phyloP scores from a whole-genome alignment of 1,139 yeast genomes.

The Maudiozyma humilis region DNA sequence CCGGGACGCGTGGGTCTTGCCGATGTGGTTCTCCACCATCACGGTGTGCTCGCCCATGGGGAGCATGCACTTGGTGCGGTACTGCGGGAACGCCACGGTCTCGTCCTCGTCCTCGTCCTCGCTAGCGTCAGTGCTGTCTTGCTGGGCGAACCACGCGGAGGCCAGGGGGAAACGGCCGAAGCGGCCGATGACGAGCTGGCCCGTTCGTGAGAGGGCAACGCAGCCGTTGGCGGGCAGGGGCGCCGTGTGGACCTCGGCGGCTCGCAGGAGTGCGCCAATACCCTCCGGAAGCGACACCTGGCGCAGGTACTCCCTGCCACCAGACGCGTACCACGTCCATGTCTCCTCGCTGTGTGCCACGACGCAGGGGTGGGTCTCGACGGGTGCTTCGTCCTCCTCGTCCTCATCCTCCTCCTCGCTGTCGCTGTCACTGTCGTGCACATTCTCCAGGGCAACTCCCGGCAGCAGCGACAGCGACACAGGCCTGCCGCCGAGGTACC shows the following conservation, averaged over 20 bases:
- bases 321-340: slow-evolving; percentile 26
- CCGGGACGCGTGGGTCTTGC: slow-evolving; percentile 5
- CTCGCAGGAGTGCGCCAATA: slow-evolving; percentile 9
- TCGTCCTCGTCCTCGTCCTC: slow-evolving; percentile 13
- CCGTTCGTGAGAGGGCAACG: slow-evolving; percentile 23
- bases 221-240: slow-evolving; percentile 23
- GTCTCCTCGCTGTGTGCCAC: slow-evolving; percentile 20
- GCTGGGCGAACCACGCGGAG: slow-evolving; percentile 21
- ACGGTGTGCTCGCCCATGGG: slow-evolving; percentile 5
- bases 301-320: slow-evolving; percentile 16
- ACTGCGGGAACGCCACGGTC: slow-evolving; percentile 11
- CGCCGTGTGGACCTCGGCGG: slow-evolving; percentile 19
- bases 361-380: slow-evolving; percentile 11
- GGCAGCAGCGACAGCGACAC: too few species aligned
- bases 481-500: slow-evolving; percentile 63
- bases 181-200: slow-evolving; percentile 26
- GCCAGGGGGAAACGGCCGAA: slow-evolving; percentile 16
- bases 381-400: slow-evolving; percentile 6
- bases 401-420: slow-evolving; percentile 9
- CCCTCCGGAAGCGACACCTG: slow-evolving; percentile 16
- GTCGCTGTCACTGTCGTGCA: slow-evolving; percentile 9
- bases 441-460: too few species aligned
- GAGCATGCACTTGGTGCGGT: slow-evolving; percentile 11
- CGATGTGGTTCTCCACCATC: slow-evolving; percentile 11
- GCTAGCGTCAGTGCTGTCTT: slow-evolving; percentile 11